Base-by-base conservation (phyloP, 2,329 filamentous ascomycete species). In the Pseudogymnoascus sp. region DNA sequence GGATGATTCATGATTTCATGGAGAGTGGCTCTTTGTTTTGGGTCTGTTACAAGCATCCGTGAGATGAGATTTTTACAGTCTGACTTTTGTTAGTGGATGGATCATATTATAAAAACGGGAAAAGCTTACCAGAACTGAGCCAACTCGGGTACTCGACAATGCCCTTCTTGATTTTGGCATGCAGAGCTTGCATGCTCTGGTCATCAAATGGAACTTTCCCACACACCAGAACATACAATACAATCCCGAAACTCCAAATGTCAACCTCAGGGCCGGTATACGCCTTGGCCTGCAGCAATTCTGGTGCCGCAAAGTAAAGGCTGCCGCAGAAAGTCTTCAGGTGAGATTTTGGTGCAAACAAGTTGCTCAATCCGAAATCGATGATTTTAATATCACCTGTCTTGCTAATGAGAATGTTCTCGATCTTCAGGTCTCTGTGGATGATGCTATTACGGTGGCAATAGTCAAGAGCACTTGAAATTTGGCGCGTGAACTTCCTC, bases 311-410 rank as follows among this genome's bases (percentile, higher is more conserved):
- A 78, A 99, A 99, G 75, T 99, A 99, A 38, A 99, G 79, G 80
- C 92, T 97, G 56, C 94, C 94, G 71, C 94, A 99, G 72, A 97
- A 99, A 0, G 94, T 99, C 77, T 96, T 97, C 64, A 97, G 82
- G 66, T 95, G 88, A 66, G 84, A 84, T 50, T 87, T 82, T 0
- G 94, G 94, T 5, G 91, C 88, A 75, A 97, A 99, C 4, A 97
- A 84, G 71, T 99, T 99, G 79, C 93, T 97, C 62, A 99, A 81
- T 31, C 93, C 94, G 75, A 99, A 99, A 74, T 99, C 94, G 69
- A 99, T 99, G 70, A 99, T 97, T 75, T 97, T 97, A 77, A 99
- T 99, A 73, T 99, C 94, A 42, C 94, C 94, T 1, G 90, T 97
- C 80, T 97, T 97, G 81, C 92, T 97, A 77, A 99, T 99, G 65